Evolutionary conservation across 106 monocot genomes (phyloP), one percentile per base, ranked within the genome.

Genomic region (Vanilla planifolia): DNA sequence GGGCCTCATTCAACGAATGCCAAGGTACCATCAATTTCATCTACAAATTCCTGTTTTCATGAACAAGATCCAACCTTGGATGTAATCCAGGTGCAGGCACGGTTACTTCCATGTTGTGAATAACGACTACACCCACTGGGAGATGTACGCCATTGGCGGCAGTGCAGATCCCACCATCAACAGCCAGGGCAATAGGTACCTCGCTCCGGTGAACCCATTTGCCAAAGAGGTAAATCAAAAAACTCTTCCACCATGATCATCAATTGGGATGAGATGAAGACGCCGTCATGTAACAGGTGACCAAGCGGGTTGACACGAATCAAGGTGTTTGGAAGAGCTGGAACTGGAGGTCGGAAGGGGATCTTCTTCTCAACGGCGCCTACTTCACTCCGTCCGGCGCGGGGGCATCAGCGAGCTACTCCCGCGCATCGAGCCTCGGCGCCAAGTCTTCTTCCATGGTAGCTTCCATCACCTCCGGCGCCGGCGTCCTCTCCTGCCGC

Each of bases 51-150:
- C 57, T 55, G 30, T 32, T 0, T 16, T 33, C 11, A n/a, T n/a
- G n/a, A n/a, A n/a, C n/a, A n/a, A n/a, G n/a, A n/a, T n/a, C n/a
- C n/a, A n/a, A n/a, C n/a, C n/a, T n/a, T n/a, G n/a, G n/a, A n/a
- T n/a, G n/a, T n/a, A 14, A 55, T 48, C 0, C 67, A 78, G 78
- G 63, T 78, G 78, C 63, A 67, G 78, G 4, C 78, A 78, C 60
- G 78, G 78, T 1, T 78, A 78, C 25, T 78, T 78, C 68, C 78
- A 78, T 68, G 78, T 78, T 8, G 78, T 78, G n/a, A 78, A 78
- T 63, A 78, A 78, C 48, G 78, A 78, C 63, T 78, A 78, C 68
- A 78, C 78, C 6, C 68, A 78, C 43, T 77, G 71, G 71, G 77
- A 77, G 42, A 77, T 77, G 77, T 77, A 77, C 46, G 77, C 77